A percentile compares a stretch with the other conserved stretches of the same genome.
phyloP scores from a whole-genome alignment of 1,139 yeast species.

The Magnusiomyces magnusii region DNA sequence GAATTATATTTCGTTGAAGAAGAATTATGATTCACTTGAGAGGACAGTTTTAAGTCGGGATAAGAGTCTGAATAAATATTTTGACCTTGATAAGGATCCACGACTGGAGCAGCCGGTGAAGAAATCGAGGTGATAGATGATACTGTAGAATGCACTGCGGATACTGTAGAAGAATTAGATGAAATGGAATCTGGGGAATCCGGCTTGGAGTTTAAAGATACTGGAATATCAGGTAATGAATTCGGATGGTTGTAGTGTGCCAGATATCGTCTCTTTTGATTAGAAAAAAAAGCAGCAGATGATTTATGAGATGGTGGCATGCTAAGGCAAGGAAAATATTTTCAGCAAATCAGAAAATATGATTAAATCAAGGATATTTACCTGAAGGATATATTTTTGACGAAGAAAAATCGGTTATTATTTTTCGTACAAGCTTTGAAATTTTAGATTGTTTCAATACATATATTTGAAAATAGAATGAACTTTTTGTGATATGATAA shows the following conservation, averaged over 20 bases:
- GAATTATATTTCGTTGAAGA: not conserved
- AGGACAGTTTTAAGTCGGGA: not conserved
- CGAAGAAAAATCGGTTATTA: too few species aligned
- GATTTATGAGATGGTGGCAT: not conserved
- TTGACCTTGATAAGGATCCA: not conserved
- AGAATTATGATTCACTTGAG: not conserved
- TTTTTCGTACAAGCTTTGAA: too few species aligned
- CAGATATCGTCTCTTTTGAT: not conserved
- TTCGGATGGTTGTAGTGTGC: not conserved
- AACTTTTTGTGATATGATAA: too few species aligned
- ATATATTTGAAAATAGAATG: too few species aligned
- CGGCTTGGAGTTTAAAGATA: too few species aligned
- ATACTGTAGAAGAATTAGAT: not conserved
- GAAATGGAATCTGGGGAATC: not conserved
- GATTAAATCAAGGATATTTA: too few species aligned
- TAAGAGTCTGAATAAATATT: not conserved
- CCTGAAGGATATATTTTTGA: too few species aligned
- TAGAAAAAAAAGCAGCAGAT: not conserved
- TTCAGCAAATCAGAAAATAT: too few species aligned
- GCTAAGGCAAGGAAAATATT: not conserved
- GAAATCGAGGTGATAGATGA: not conserved
- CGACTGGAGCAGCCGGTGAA: not conserved
- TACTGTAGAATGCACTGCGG: not conserved
- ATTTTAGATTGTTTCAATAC: too few species aligned
- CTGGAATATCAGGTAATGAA: too few species aligned